Base-by-base conservation (phyloP, 192 early-diverging fungal genomes). In the Backusella psychrophila region DNA sequence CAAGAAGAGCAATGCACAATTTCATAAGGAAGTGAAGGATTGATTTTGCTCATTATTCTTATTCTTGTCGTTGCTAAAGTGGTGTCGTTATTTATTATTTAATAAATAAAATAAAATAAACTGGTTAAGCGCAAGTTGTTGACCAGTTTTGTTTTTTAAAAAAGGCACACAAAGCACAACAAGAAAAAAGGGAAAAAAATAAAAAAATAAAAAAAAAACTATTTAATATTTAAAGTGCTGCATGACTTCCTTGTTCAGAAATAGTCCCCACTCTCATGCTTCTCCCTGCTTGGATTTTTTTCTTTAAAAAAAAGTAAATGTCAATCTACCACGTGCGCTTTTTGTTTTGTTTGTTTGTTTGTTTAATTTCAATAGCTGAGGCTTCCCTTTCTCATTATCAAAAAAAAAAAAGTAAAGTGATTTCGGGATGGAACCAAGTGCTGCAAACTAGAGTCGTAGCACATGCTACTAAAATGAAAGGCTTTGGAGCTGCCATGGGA, bases 1-100 rank as follows among this genome's bases (percentile, higher is more conserved):
- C 83, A 86, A 46, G 81, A 71, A 21, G 77, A 80, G 41, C 72
- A 66, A 69, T 82, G 80, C 31, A 46, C 63, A 46, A 74, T 42
- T 70, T 71, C 77, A n/a, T 73, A 83, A 38, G 76, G 44, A 36
- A 76, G 31, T 19, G 33, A 81, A 79, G 36, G 8, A 33, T 21
- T 38, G 35, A 23, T 71, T 0, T 49, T 49, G 46, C 46, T 49
- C 46, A 49, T 49, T 41, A 72, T 49, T 19, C n/a, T 35, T 70
- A 15, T 7, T 70, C 35, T 4, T 41, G 3, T n/a, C 9, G 11
- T 69, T n/a, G 14, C 17, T n/a, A n/a, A 52, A 33, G 31, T 33
- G 31, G 31, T 33, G 33, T 33, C 33, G 2, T 33, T 53, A 53
- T 53, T 53, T 53, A 53, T 23, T 44, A 44, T 14, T 44, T 23